phyloP scores from a whole-genome alignment of 2,329 filamentous ascomycete genomes.

The Colletotrichum sp. region DNA sequence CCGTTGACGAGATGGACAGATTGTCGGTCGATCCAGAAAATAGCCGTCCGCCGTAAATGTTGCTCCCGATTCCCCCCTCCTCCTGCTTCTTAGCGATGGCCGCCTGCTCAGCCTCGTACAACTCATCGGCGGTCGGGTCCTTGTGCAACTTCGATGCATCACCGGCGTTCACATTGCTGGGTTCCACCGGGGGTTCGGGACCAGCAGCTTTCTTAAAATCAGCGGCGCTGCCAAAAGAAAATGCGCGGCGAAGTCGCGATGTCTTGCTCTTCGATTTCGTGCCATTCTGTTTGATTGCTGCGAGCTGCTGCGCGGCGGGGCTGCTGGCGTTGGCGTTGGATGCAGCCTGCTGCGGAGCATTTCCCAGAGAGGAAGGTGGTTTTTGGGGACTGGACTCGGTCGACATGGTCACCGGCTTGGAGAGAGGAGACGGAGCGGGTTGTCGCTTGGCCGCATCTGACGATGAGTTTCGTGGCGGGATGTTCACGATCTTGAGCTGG shows the following conservation, averaged over 20 bases:
- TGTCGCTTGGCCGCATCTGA: slow-evolving; percentile 71
- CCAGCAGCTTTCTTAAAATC: slow-evolving; percentile 80
- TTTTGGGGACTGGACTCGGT: slow-evolving; percentile 53
- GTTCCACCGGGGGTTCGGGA: slow-evolving; percentile 28
- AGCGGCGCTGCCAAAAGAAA: slow-evolving; percentile 95
- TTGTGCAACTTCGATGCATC: slow-evolving; percentile 65
- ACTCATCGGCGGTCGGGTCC: slow-evolving; percentile 64
- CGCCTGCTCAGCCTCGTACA: slow-evolving; percentile 85
- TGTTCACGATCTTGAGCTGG: slow-evolving; percentile 58
- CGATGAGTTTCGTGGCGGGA: slow-evolving; percentile 67
- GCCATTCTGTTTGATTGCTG: slow-evolving; percentile 86
- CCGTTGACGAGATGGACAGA: slow-evolving; percentile 87
- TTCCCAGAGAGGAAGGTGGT: slow-evolving; percentile 37
- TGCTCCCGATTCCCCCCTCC: slow-evolving; percentile 87
- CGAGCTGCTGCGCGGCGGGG: slow-evolving; percentile 82
- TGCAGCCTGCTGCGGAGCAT: slow-evolving; percentile 34
- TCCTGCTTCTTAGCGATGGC: slow-evolving; percentile 93
- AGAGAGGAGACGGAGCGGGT: slow-evolving; percentile 74
- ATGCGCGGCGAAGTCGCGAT: slow-evolving; percentile 84
- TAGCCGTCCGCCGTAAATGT: slow-evolving; percentile 88
- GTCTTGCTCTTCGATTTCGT: slow-evolving; percentile 82
- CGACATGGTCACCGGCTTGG: slow-evolving; percentile 71
- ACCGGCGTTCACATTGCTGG: slow-evolving; percentile 23
- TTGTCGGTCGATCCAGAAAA: slow-evolving; percentile 96
- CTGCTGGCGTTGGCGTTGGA: slow-evolving; percentile 53